Conservation (phyloP, 2,329 filamentous ascomycete genomes). For the Sclerotinia minor region DNA sequence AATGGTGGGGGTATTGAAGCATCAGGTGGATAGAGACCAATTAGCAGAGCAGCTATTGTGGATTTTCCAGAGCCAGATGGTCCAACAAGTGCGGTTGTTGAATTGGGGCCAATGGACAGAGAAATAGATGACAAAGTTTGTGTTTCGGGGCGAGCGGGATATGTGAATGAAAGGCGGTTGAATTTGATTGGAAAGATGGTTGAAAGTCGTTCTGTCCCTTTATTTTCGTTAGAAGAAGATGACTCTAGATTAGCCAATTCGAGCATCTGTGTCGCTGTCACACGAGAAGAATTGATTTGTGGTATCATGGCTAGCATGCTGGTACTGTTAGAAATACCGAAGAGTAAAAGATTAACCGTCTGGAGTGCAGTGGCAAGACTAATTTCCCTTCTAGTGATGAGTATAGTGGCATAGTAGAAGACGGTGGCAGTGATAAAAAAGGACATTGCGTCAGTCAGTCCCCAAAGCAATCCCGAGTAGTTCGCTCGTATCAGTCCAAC, state of each 20-base stretch:
- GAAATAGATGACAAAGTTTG: conserved; percentile 63
- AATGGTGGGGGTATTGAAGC: background rate
- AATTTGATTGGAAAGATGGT: conserved; percentile 53
- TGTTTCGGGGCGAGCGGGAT: conserved; percentile 58
- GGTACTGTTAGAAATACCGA: conserved; percentile 73
- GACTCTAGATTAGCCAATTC: conserved; percentile 62
- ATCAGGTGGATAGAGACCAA: conserved; percentile 63
- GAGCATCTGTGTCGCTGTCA: conserved; percentile 72
- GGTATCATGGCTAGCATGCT: conserved; percentile 73
- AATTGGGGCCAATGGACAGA: conserved; percentile 62
- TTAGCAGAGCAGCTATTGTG: conserved; percentile 72
- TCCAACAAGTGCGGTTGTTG: conserved; percentile 77
- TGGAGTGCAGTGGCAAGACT: conserved; percentile 63
- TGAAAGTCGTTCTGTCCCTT: conserved; percentile 51
- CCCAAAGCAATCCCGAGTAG: conserved; percentile 71
- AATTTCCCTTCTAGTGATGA: conserved; percentile 55
- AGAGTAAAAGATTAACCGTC: conserved; percentile 80
- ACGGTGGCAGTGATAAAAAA: conserved; percentile 74
- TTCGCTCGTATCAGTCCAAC: conserved; percentile 66
- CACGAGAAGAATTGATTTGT: conserved; percentile 72
- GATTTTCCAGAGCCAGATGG: conserved; percentile 89
- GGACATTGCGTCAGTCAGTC: conserved; percentile 71
- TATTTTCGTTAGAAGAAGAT: conserved; percentile 33
- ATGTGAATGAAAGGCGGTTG: conserved; percentile 66
- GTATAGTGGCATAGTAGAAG: conserved; percentile 76